phyloP scores from a whole-genome alignment of 2,329 filamentous ascomycete species.

The Neofusicoccum ribis region DNA sequence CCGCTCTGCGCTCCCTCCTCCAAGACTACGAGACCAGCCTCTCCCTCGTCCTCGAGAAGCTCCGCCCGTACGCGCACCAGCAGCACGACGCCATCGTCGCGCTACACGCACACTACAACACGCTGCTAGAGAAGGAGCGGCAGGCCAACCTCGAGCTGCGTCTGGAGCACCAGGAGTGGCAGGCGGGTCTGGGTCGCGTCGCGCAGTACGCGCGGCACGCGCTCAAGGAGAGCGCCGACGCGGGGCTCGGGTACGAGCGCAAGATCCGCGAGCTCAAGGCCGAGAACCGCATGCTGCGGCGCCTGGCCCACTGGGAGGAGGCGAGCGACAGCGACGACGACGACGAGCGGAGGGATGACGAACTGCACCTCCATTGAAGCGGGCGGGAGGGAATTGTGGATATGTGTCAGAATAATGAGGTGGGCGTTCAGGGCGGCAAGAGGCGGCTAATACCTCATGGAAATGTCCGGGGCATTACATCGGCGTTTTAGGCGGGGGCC shows the following conservation, averaged over 20 bases:
- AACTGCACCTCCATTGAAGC: conserved; percentile 8
- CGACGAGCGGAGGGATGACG: conserved; percentile 33
- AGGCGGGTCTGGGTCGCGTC: conserved; percentile 46
- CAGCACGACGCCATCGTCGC: conserved; percentile 46
- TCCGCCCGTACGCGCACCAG: conserved; percentile 38
- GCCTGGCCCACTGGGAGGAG: conserved; percentile 49
- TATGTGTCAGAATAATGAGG: background rate
- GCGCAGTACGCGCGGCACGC: conserved; percentile 45
- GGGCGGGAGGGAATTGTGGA: background rate
- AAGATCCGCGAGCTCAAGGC: conserved; percentile 46
- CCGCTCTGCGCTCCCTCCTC: conserved; percentile 31
- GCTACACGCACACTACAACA: conserved; percentile 51
- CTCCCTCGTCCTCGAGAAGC: conserved; percentile 39
- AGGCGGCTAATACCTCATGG: background rate
- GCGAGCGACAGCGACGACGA: conserved; percentile 43
- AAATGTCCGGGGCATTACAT: background rate
- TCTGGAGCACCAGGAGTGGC: conserved; percentile 51
- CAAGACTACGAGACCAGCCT: conserved; percentile 46
- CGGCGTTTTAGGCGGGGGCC: background rate
- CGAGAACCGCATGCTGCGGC: conserved; percentile 49
- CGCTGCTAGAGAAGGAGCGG: conserved; percentile 45
- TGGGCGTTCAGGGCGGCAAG: background rate
- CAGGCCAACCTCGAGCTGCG: conserved; percentile 47
- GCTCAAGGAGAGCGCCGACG: conserved; percentile 40
- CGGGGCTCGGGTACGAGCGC: conserved; percentile 36